Evolutionary conservation across 208 protist species (phyloP), one percentile per base, ranked within the genome.

Genomic region (Trypanosoma melophagium): DNA sequence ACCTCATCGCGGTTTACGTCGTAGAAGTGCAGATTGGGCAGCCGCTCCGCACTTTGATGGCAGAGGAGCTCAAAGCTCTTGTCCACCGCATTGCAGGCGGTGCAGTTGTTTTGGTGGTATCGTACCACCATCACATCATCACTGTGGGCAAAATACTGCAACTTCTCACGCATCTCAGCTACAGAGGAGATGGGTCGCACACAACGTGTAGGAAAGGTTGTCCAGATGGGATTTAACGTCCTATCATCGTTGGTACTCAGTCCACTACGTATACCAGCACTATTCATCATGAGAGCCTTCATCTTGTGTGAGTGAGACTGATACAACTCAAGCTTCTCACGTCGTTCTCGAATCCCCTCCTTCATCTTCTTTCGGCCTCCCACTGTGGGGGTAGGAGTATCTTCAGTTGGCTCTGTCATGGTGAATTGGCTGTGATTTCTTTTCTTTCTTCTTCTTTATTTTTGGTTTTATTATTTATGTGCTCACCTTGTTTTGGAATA

Each of bases 61-160:
- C 89, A 94, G 24, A 92, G 76, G 61, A 92, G 59, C 72, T 94
- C 85, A 38, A 89, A 90, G 19, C 85, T 80, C 63, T 94, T 94
- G 49, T 73, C 83, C 14, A 92, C 76, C 0, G 89, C 89, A 66
- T 94, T 94, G 60, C 89, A 94, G 21, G 89, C 84, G 5, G 83
- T 94, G 76, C 89, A 94, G 77, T 82, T 81, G 57, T 88, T 64
- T 60, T 92, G 89, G 42, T 86, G 80, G 54, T 94, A 94, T 14
- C 80, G 84, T 72, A 94, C 89, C 41, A 94, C 86, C 85, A 92
- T 86, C 16, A 92, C 86, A 24, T 90, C 89, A 61, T 90, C 83
- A 17, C 74, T 78, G 24, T 89, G 60, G 14, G 86, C 61, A 66
- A 87, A 94, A 73, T 94, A 90, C n/a, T 85, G 64, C 21, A 94